These are phyloP conservation scores for Clohesyomyces aquaticus DNA, from an alignment of 495 filamentous ascomycete genomes.

Conservation along the genomic window DNA sequence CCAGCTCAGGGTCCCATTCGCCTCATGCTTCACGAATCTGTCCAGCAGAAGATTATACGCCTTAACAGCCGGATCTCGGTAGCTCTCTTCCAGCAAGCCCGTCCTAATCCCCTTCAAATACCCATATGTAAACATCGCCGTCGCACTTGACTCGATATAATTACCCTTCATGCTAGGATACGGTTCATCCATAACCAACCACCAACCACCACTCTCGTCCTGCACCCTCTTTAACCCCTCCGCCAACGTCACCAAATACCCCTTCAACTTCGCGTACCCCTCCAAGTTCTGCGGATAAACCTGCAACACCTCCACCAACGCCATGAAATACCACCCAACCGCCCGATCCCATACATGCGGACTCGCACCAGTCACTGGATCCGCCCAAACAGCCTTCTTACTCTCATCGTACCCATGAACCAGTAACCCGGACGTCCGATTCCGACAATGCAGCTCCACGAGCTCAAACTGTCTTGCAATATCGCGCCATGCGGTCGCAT, in stretches of 20 bases:
- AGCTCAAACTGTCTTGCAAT: slow-evolving; percentile 59
- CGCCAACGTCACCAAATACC: slow-evolving; percentile 51
- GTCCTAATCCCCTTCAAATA: slow-evolving; percentile 57
- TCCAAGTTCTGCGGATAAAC: slow-evolving; percentile 48
- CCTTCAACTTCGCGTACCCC: slow-evolving; percentile 45
- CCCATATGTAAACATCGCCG: slow-evolving; percentile 63
- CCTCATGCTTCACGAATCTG: slow-evolving; percentile 35
- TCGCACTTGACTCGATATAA: slow-evolving; percentile 64
- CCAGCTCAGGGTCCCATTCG: slow-evolving; percentile 38
- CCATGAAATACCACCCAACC: slow-evolving; percentile 65
- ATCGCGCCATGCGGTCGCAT: slow-evolving; percentile 47
- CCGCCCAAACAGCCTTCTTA: slow-evolving; percentile 59
- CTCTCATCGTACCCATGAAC: slow-evolving; percentile 64
- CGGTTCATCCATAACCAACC: slow-evolving; percentile 58
- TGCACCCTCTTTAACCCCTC: slow-evolving; percentile 51
- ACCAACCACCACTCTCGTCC: slow-evolving; percentile 61
- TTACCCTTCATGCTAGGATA: slow-evolving; percentile 55
- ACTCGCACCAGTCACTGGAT: slow-evolving; percentile 57
- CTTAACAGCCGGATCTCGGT: slow-evolving; percentile 28
- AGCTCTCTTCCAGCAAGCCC: slow-evolving; percentile 43
- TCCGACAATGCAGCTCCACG: slow-evolving; percentile 54
- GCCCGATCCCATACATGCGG: slow-evolving; percentile 62
- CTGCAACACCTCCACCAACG: slow-evolving; percentile 59
- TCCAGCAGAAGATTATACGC: slow-evolving; percentile 36
- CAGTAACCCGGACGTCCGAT: slow-evolving; percentile 54